phyloP scores from a whole-genome alignment of 495 filamentous ascomycete species.

The Opeltia flavorubescens region DNA sequence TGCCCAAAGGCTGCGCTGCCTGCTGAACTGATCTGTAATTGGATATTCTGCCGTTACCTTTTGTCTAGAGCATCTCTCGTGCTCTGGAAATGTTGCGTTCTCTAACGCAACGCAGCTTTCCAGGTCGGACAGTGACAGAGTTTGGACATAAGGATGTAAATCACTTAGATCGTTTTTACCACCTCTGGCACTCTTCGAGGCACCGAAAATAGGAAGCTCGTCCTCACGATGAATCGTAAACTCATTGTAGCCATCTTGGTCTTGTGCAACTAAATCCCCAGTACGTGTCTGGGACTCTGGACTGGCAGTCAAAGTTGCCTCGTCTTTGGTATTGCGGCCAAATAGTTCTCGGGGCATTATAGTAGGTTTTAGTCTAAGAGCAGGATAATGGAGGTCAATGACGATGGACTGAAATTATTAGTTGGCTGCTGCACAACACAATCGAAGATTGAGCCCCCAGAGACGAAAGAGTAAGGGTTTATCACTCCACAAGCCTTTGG shows the following conservation, averaged over 20 bases:
- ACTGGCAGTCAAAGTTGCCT: conserved; percentile 12
- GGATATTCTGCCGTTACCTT: too few relatives aligned
- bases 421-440: too few relatives aligned
- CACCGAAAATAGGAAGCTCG: conserved; percentile 1
- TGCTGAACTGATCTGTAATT: too few relatives aligned
- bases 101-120: conserved; percentile 68
- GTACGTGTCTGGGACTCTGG: conserved; percentile 13
- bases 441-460: too few relatives aligned
- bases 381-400: neutral
- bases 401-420: too few relatives aligned
- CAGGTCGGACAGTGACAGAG: conserved; percentile 56
- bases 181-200: neutral
- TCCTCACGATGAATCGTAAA: conserved; percentile 14
- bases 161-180: conserved; percentile 19
- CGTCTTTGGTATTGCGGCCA: conserved; percentile 11
- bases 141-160: conserved; percentile 55
- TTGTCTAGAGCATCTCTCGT: conserved; percentile 59
- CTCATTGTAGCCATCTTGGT: conserved; percentile 6
- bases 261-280: neutral
- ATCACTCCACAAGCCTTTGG: too few relatives aligned
- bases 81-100: conserved; percentile 54
- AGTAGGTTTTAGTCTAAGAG: neutral
- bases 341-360: conserved; percentile 26
- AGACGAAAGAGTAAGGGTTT: too few relatives aligned
- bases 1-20: neutral